Base-by-base conservation (phyloP, 441 rosid genomes). In the Bocquillonia castaneifolia region DNA sequence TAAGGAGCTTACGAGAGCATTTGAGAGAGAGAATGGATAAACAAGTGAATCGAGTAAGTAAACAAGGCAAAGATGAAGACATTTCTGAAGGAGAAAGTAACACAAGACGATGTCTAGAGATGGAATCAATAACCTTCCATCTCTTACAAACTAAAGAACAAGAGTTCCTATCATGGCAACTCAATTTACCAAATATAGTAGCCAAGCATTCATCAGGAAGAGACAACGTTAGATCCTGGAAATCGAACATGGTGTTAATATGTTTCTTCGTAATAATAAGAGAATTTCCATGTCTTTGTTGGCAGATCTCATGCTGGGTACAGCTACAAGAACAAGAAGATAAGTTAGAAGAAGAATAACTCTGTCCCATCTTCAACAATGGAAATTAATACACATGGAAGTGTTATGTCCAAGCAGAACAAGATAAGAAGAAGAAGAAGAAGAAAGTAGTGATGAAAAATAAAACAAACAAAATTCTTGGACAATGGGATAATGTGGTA, bases 161-260 rank as follows among this genome's bases (percentile, higher is more conserved):
- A 39, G 67, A 61, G 72, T 58, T 78, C 34, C 74, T 63, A 71
- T 82, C 86, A 32, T 25, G 69, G 59, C 74, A 67, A 36, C 67
- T 37, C 6, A 78, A 74, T 39, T 57, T 70, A 4, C 53, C 67
- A 26, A 82, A 78, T 23, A 78, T 37, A 34, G 32, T 62, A 9
- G 74, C 83, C 29, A 82, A 48, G 76, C 83, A 79, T 65, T 79
- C 83, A 26, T 82, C 85, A 8, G 85, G 85, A 6, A 79, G 52
- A 64, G 40, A 17, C 45, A 63, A 12, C 0, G 80, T 79, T 0
- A 72, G 52, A 74, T 82, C 82, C 52, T 71, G 39, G 4, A 12
- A 18, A 22, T 20, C 20, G 4, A 10, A 36, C 1, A 17, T 20
- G 10, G 1, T 7, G 28, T 0, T 0, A 15, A 6, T 6, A 1